phyloP scores from a whole-genome alignment of 192 early-diverging fungal genomes.

The Obelidium mucronatum region DNA sequence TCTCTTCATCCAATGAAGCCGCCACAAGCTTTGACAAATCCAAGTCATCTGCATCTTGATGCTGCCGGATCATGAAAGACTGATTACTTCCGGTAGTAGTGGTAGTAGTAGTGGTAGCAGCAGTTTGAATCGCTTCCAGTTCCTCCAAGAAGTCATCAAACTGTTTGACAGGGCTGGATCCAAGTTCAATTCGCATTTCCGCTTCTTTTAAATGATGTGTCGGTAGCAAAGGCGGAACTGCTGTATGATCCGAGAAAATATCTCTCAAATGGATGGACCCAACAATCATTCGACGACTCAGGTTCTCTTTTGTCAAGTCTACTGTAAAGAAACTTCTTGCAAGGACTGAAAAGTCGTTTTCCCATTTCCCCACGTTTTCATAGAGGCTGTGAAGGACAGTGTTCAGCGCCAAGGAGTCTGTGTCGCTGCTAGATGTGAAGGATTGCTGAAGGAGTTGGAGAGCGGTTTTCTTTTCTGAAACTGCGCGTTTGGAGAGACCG shows the following conservation, averaged over 20 bases:
- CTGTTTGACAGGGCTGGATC: neutral
- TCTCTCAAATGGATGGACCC: constrained; percentile 8
- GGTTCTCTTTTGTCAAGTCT: constrained; percentile 72
- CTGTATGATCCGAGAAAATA: neutral
- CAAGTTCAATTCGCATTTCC: neutral
- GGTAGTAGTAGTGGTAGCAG: neutral
- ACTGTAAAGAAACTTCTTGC: constrained; percentile 81
- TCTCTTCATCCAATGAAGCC: too few relatives aligned
- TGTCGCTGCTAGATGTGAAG: constrained; percentile 74
- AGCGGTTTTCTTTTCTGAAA: constrained; percentile 79
- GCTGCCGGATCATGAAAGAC: neutral
- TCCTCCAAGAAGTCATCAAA: neutral
- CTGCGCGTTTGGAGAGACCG: constrained; percentile 74
- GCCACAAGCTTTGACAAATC: constrained; percentile 2
- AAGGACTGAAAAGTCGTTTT: constrained; percentile 82
- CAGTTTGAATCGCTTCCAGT: neutral
- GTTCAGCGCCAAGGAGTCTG: constrained; percentile 84
- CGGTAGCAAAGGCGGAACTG: neutral
- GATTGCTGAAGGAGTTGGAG: constrained; percentile 88
- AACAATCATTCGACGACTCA: neutral
- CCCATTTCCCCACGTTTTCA: constrained; percentile 84
- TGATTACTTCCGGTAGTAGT: neutral
- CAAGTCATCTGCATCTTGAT: neutral
- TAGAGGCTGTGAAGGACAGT: constrained; percentile 77
- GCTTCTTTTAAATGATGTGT: constrained; percentile 5